phyloP scores from a whole-genome alignment of 768 basidiomycete species.

The Pleurotus cornucopiae region DNA sequence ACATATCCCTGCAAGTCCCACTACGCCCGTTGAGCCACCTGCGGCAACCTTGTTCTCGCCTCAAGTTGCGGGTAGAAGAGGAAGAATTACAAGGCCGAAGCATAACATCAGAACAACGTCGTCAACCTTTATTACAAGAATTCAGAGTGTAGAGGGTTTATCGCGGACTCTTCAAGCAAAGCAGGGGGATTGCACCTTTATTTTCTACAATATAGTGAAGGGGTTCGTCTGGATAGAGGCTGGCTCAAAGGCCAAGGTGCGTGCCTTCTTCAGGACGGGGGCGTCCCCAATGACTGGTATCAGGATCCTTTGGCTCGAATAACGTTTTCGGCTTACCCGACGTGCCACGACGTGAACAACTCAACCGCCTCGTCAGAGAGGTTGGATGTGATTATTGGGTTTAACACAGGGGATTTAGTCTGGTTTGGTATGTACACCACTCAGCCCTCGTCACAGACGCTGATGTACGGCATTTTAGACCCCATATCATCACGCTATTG shows the following conservation, averaged over 20 bases:
- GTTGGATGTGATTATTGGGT: conserved; percentile 88
- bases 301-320: conserved; percentile 87
- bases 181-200: conserved; percentile 80
- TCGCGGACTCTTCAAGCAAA: conserved; percentile 67
- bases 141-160: conserved; percentile 78
- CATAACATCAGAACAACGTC: conserved; percentile 88
- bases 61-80: conserved; percentile 59
- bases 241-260: conserved; percentile 80
- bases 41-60: conserved; percentile 61
- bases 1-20: conserved; percentile 27
- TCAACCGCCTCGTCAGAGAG: conserved; percentile 74
- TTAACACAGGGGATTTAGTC: conserved; percentile 89
- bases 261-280: conserved; percentile 8
- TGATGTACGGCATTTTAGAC: conserved; percentile 38
- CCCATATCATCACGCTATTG: conserved; percentile 75
- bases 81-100: conserved; percentile 66
- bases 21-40: conserved; percentile 29
- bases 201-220: conserved; percentile 87
- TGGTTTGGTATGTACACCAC: conserved; percentile 72
- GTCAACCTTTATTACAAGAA: conserved; percentile 86
- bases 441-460: conserved; percentile 6
- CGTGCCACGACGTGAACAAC: conserved; percentile 85
- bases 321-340: conserved; percentile 82
- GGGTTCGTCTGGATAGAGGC: conserved; percentile 84
- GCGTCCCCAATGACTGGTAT: too few relatives aligned